Base-by-base conservation (phyloP, 371 early-diverging fungal species). In the Lichtheimia hyalospora region DNA sequence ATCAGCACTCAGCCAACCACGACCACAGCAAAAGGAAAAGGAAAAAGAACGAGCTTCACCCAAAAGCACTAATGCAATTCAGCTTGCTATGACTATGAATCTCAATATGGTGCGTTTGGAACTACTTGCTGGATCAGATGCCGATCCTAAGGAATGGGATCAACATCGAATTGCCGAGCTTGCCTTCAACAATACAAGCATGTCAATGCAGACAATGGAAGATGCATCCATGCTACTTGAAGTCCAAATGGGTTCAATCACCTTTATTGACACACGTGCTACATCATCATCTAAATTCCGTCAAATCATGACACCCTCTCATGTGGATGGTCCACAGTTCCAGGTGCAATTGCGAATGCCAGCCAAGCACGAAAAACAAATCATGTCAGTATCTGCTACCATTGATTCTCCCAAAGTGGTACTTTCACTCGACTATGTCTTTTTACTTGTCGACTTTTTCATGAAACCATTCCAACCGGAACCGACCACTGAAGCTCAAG, bases 381-480 rank as follows among this genome's bases (percentile, higher is more conserved):
- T 77, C n/a, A 68, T 82, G 61, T 71, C 66, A 15, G 83, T 85
- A n/a, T 52, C 84, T 16, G 78, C 91, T 20, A 90, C 92, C 5
- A 66, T 97, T 3, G 94, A 94, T 67, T 85, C 86, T 13, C 92
- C 96, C 2, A 88, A 88, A 52, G 66, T 96, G 14, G 83, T 94
- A 24, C 75, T 96, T 15, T 91, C 91, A 8, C 69, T 95, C 15
- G 95, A 97, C 64, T 92, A 92, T 60, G 40, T 94, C 28, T 86
- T 92, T 57, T 81, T 86, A 2, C 71, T 94, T 8, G 77, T 84
- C 23, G 81, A 85, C 58, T 95, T 89, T 67, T 88, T 91, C 59
- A 67, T 83, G 70, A 79, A 84, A 13, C 89, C 89, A 3, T 81
- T 87, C 58, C 63, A 61, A 7, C 58, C 58, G 0, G 57, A 61